These are phyloP conservation scores for Dactylellina leptospora DNA, from an alignment of 2,329 filamentous ascomycete genomes.

Conservation along the genomic window DNA sequence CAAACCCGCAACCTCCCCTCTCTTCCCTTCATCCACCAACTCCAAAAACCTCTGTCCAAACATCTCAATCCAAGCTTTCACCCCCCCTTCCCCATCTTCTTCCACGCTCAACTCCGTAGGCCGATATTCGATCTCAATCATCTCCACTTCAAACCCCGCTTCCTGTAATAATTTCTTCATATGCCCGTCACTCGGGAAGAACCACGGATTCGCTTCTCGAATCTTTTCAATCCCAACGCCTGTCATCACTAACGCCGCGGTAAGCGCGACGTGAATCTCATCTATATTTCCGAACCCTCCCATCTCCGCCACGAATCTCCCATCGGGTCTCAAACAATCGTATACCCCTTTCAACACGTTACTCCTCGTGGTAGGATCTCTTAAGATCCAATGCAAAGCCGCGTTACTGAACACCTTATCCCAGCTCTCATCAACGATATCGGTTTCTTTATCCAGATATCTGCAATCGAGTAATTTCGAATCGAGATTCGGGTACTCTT, in stretches of 20 bases:
- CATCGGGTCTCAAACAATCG: constrained; percentile 40
- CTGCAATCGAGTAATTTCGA: constrained; percentile 56
- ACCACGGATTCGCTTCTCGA: constrained; percentile 54
- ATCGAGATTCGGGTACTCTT: constrained; percentile 59
- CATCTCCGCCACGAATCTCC: constrained; percentile 55
- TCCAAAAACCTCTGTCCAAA: constrained; percentile 56
- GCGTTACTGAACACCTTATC: constrained; percentile 63
- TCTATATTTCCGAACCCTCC: constrained; percentile 55
- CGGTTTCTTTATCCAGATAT: constrained; percentile 12
- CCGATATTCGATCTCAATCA: constrained; percentile 53
- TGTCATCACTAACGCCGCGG: constrained; percentile 40
- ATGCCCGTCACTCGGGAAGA: constrained; percentile 51
- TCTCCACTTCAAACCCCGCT: constrained; percentile 55
- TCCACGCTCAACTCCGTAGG: constrained; percentile 55
- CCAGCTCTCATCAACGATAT: constrained; percentile 56
- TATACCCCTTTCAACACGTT: constrained; percentile 18
- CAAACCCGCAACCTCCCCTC: constrained; percentile 37
- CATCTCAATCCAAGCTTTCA: constrained; percentile 56
- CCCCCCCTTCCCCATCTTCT: constrained; percentile 50
- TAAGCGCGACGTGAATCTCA: constrained; percentile 54
- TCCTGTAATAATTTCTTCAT: constrained; percentile 41
- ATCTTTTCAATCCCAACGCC: constrained; percentile 37
- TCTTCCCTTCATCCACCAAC: constrained; percentile 35
- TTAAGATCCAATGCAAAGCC: constrained; percentile 62
- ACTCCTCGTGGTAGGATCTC: constrained; percentile 4